Percentiles rank a stretch among this genome's conserved stretches.
These are phyloP conservation scores for Arachis stenosperma DNA, from an alignment of 306 rosid species.

Conservation along the genomic window DNA sequence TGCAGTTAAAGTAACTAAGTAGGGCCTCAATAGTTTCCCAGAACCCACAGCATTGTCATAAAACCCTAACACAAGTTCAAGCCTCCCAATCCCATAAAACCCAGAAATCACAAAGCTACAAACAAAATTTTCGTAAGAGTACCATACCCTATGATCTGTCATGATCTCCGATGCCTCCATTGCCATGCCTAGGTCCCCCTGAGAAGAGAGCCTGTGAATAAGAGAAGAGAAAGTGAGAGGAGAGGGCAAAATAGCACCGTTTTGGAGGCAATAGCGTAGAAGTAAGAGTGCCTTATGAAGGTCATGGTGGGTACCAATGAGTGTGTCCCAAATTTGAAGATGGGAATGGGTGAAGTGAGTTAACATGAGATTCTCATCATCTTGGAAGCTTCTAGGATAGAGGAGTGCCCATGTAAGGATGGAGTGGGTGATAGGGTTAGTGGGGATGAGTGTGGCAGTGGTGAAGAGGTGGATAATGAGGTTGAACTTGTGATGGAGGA, in stretches of 20 bases:
- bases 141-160: constrained; percentile 49
- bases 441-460: constrained; percentile 48
- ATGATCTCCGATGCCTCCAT: constrained; percentile 78
- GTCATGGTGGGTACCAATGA: constrained; percentile 58
- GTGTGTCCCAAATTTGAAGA: constrained; percentile 65
- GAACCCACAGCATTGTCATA: constrained; percentile 53
- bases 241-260: constrained; percentile 56
- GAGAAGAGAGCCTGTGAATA: constrained; percentile 53
- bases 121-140: constrained; percentile 78
- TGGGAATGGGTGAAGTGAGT: constrained; percentile 40
- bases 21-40: constrained; percentile 55
- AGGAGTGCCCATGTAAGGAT: constrained; percentile 73
- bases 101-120: constrained; percentile 77
- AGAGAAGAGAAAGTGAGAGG: constrained; percentile 63
- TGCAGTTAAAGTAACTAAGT: constrained; percentile 66
- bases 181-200: constrained; percentile 69
- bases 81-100: constrained; percentile 73
- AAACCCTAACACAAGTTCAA: constrained; percentile 66
- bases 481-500: constrained; percentile 51
- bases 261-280: constrained; percentile 52
- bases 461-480: constrained; percentile 55
- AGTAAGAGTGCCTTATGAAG: constrained; percentile 58
- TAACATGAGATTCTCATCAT: constrained; percentile 58
- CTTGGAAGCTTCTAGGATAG: constrained; percentile 55
- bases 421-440: constrained; percentile 50